Conservation (phyloP, 169 alveolate genomes). For the Cryptosporidium xiaoi region DNA sequence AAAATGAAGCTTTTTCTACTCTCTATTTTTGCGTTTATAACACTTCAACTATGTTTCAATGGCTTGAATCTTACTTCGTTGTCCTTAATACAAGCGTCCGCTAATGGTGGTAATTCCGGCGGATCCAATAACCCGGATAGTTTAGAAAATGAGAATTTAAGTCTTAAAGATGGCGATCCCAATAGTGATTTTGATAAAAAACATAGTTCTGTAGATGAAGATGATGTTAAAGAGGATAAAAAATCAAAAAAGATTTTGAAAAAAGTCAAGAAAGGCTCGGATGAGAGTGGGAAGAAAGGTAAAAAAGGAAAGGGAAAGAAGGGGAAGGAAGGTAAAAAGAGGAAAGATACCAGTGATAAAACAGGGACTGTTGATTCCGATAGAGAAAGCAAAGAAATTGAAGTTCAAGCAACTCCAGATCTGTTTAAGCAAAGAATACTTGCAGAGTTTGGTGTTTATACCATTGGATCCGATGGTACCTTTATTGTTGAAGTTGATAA, state of each 20-base stretch:
- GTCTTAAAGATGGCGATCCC: too few species aligned
- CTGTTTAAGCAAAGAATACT: not conserved
- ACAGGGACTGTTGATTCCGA: not conserved
- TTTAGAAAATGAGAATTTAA: too few species aligned
- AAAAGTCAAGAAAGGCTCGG: too few species aligned
- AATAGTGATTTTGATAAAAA: too few species aligned
- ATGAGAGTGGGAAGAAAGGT: not conserved
- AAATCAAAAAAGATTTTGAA: too few species aligned
- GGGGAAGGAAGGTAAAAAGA: not conserved
- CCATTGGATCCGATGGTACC: not conserved
- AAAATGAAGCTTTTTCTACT: constrained; percentile 7
- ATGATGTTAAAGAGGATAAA: not conserved
- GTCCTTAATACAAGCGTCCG: constrained; percentile 1
- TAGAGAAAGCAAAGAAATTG: not conserved
- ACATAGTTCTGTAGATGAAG: not conserved
- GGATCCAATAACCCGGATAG: not conserved
- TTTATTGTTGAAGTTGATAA: not conserved
- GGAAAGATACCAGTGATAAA: not conserved
- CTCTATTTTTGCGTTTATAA: not conserved
- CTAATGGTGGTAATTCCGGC: not conserved
- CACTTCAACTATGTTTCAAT: not conserved
- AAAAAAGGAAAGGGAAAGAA: not conserved
- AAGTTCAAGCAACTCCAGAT: not conserved
- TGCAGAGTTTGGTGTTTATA: not conserved
- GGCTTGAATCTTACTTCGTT: not conserved